Evolutionary conservation across 2,329 filamentous ascomycete genomes (phyloP), one percentile per base, ranked within the genome.

Genomic region (Phaeoacremonium minimum): DNA sequence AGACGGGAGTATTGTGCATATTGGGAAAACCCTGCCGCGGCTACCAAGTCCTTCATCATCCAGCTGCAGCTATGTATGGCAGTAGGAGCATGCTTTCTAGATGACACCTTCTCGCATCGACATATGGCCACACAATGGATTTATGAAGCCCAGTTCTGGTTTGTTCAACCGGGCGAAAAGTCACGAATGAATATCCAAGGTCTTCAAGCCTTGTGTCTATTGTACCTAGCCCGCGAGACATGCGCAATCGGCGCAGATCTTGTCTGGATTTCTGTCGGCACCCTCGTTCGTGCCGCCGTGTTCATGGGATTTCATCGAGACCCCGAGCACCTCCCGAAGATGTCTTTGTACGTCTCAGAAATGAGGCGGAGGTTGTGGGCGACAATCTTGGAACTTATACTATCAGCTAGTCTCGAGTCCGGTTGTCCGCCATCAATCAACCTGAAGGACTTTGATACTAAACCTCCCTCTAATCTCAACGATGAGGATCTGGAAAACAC

Each of bases 221-320:
- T 78, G 15, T 52, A 68, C 13, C 48, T 76, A 4, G 71, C 74
- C 3, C 66, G 71, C 16, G 63, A 71, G 18, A 63, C 63, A 1
- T 66, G 65, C 18, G 63, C 60, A 11, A 58, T 76, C 4, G 66
- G 64, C 4, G 64, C 63, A 5, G 75, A 80, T 42, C 49, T 77
- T 4, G 58, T 64, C 2, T 80, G 73, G 73, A 64, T 74, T 19
- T 61, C 67, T 3, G 58, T 66, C 0, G 76, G 76, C 1, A 53
- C 60, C 1, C 42, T 79, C 9, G 41, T 77, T n/a, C 61, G 75
- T 9, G 67, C 64, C 7, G 77, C 75, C 35, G 69, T 80, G 49
- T 66, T 66, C 37, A 77, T 79, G 64, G 76, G 77, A 4, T 58
- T 80, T 6, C 75, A 81, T 48, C 66, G 73, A 2, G 77, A 80